phyloP scores from a whole-genome alignment of 306 rosid genomes.

The Psophocarpus tetragonolobus region DNA sequence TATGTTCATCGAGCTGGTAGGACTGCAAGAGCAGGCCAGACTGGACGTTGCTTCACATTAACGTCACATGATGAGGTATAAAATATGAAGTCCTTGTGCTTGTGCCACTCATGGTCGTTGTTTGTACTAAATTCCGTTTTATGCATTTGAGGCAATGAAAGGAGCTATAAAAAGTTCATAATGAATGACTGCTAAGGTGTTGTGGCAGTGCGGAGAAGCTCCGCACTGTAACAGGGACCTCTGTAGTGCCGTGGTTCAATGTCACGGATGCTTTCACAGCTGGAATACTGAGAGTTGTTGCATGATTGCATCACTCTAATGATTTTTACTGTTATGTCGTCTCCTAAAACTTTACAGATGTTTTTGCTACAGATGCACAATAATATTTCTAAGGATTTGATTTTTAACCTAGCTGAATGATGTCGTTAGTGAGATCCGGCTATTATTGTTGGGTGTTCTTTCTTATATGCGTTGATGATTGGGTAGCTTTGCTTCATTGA shows the following conservation, averaged over 20 bases:
- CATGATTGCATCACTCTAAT: no score
- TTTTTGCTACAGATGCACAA: not conserved
- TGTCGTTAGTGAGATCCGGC: not conserved
- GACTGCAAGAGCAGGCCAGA: conserved; percentile 93
- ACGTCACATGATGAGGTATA: conserved; percentile 77
- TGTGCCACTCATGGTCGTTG: conserved; percentile 1
- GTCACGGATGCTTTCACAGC: no score
- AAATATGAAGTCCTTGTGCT: conserved; percentile 26
- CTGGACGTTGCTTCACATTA: conserved; percentile 88
- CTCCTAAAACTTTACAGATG: no score
- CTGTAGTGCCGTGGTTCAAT: no score
- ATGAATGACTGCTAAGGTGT: not conserved
- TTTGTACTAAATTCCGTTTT: conserved; percentile 23
- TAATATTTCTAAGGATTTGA: not conserved
- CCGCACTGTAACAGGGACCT: no score
- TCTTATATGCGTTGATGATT: not conserved
- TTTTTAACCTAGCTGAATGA: not conserved
- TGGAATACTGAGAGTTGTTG: no score
- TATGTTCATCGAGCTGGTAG: conserved; percentile 94
- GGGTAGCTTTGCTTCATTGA: not conserved
- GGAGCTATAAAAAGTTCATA: not conserved
- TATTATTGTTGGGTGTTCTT: not conserved
- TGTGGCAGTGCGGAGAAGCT: no score
- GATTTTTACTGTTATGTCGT: no score
- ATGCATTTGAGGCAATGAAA: conserved; percentile 3